Evolutionary conservation across 164 flowering plant species (phyloP).

Genomic region (Magnolia officinalis): DNA sequence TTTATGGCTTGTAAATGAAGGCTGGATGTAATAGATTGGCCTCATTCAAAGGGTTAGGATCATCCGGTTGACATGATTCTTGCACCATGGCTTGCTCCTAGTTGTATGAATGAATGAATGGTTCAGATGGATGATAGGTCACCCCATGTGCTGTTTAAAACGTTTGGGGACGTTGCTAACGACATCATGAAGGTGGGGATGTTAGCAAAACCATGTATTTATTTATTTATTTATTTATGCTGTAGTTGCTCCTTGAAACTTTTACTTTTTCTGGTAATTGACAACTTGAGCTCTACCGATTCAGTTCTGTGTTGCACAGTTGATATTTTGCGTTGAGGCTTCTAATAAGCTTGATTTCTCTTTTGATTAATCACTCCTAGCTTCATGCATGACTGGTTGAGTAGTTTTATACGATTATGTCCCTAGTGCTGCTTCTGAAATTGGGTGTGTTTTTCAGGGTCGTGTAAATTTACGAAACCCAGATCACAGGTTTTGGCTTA

Average conservation of each 20-base stretch:
- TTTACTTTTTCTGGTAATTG: background rate
- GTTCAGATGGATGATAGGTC: no score
- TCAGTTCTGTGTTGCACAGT: background rate
- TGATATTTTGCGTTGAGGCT: background rate
- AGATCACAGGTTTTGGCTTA: slow-evolving; percentile 78
- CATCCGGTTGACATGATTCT: no score
- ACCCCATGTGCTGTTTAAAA: no score
- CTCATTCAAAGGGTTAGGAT: no score
- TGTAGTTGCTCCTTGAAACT: background rate
- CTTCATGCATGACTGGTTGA: background rate
- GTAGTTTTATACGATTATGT: background rate
- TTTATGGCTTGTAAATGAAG: no score
- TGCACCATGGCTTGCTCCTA: no score
- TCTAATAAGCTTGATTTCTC: background rate
- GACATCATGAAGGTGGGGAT: no score
- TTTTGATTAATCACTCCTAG: background rate
- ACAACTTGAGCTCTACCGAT: background rate
- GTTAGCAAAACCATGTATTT: no score
- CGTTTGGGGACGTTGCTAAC: no score
- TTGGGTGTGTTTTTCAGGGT: slow-evolving; percentile 51
- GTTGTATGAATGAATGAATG: no score
- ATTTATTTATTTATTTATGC: no score
- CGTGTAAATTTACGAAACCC: slow-evolving; percentile 72
- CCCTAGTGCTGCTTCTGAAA: slow-evolving; percentile 7
- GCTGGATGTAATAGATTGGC: no score